Conservation (phyloP, 495 filamentous ascomycete species). For the Penicillium ucsense region DNA sequence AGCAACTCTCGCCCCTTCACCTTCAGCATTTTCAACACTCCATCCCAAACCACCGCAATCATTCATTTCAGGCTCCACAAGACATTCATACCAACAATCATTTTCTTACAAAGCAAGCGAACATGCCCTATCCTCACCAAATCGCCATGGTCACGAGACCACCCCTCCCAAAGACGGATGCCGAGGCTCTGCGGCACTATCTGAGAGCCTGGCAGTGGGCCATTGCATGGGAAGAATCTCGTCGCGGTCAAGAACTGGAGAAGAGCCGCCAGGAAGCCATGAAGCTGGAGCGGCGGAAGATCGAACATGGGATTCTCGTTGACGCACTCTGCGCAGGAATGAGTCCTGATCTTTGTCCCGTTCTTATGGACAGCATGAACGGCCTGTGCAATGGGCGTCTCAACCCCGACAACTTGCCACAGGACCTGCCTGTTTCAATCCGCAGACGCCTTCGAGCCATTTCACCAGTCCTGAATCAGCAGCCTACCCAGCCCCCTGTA, state of each 20-base stretch:
- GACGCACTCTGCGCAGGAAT: constrained; percentile 74
- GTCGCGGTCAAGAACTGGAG: constrained; percentile 77
- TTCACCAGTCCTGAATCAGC: too few relatives aligned
- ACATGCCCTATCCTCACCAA: constrained; percentile 47
- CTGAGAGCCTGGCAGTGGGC: constrained; percentile 52
- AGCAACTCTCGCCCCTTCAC: too few relatives aligned
- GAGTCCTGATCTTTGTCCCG: constrained; percentile 76
- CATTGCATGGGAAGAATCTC: constrained; percentile 59
- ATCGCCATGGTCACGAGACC: constrained; percentile 12
- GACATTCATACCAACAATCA: too few relatives aligned
- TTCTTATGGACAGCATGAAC: constrained; percentile 74
- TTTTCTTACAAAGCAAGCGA: constrained; percentile 3
- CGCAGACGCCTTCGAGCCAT: too few relatives aligned
- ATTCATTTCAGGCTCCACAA: too few relatives aligned
- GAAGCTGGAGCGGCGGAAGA: constrained; percentile 68
- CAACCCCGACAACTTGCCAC: neutral
- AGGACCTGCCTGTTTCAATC: neutral
- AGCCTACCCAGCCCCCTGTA: too few relatives aligned
- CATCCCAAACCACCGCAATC: too few relatives aligned
- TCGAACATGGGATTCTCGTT: constrained; percentile 76
- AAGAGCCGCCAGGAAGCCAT: constrained; percentile 72
- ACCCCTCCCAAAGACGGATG: constrained; percentile 60
- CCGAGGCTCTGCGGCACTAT: constrained; percentile 79
- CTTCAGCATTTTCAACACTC: too few relatives aligned
- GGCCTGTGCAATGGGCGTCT: neutral